Evolutionary conservation across 1,284 basidiomycete species (phyloP).

Genomic region (Neotropicomus parvogracilis): DNA sequence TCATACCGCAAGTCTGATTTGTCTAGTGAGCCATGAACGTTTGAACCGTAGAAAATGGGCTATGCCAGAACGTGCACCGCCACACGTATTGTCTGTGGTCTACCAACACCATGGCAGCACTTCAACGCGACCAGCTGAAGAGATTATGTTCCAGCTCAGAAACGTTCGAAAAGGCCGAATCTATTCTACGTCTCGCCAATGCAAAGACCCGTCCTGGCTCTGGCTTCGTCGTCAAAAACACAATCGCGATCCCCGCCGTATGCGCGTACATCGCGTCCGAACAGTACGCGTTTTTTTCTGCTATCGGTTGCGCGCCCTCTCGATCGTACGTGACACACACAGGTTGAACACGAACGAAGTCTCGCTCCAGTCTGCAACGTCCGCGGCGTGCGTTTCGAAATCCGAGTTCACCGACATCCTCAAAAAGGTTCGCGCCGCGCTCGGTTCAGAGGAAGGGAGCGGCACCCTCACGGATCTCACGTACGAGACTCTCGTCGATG

Average conservation of each 20-base stretch:
- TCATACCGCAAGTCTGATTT: too few species aligned
- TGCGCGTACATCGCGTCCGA: constrained; percentile 34
- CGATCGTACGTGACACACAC: not conserved
- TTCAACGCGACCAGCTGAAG: constrained; percentile 19
- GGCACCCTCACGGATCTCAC: constrained; percentile 9
- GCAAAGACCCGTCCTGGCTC: constrained; percentile 28
- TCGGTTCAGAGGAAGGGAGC: constrained; percentile 6
- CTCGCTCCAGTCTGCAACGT: constrained; percentile 24
- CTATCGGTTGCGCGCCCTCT: not conserved
- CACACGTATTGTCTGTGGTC: not conserved
- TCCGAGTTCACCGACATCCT: constrained; percentile 23
- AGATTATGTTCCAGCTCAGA: constrained; percentile 22
- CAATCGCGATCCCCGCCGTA: constrained; percentile 24
- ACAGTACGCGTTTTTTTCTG: constrained; percentile 19
- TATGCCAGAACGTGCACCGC: too few species aligned
- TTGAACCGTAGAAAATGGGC: too few species aligned
- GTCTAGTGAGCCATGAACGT: too few species aligned
- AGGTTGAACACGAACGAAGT: constrained; percentile 31
- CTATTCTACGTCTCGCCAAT: constrained; percentile 23
- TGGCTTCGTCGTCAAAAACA: constrained; percentile 26
- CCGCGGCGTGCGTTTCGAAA: constrained; percentile 24
- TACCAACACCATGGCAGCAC: constrained; percentile 19
- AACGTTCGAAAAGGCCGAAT: constrained; percentile 21
- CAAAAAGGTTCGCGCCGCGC: constrained; percentile 23
- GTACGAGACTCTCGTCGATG: constrained; percentile 25